Conservation (phyloP, 1,284 basidiomycete species). For the Puccinia polysora region DNA sequence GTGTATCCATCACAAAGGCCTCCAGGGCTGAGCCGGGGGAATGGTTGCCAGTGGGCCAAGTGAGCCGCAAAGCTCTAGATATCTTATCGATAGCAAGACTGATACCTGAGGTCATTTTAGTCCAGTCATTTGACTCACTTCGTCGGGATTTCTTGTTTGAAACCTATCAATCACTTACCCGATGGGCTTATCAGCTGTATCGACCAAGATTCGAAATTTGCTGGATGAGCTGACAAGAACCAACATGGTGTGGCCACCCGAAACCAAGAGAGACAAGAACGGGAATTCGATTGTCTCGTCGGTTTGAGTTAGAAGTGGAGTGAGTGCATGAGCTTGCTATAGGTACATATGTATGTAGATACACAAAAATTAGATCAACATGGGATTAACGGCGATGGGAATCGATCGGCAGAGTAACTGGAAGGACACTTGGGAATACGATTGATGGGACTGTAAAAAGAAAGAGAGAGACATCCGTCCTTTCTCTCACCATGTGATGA, state of each 20-base stretch:
- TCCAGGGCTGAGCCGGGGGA: conserved; percentile 32
- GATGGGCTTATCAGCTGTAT: conserved; percentile 70
- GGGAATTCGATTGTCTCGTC: conserved; percentile 65
- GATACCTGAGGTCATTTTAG: background rate
- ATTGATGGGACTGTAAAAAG: background rate
- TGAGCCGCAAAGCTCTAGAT: background rate
- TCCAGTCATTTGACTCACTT: background rate
- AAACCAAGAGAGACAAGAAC: conserved; percentile 78
- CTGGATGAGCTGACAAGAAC: conserved; percentile 64
- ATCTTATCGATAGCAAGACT: conserved; percentile 34
- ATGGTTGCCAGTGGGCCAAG: background rate
- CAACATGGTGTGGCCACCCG: conserved; percentile 84
- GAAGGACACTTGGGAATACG: background rate
- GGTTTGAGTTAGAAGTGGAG: conserved; percentile 65
- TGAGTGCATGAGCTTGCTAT: conserved; percentile 90
- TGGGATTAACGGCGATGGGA: background rate
- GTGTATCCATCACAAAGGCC: background rate
- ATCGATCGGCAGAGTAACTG: background rate
- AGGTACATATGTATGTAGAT: background rate
- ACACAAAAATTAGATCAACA: too few species aligned
- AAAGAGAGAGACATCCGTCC: conserved; percentile 3
- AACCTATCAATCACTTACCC: conserved; percentile 59
- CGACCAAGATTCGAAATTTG: conserved; percentile 68
- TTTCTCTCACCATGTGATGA: conserved; percentile 75
- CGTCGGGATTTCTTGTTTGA: background rate